Conservation (phyloP, 495 filamentous ascomycete species). For the Xanthoparmelia taractica region DNA sequence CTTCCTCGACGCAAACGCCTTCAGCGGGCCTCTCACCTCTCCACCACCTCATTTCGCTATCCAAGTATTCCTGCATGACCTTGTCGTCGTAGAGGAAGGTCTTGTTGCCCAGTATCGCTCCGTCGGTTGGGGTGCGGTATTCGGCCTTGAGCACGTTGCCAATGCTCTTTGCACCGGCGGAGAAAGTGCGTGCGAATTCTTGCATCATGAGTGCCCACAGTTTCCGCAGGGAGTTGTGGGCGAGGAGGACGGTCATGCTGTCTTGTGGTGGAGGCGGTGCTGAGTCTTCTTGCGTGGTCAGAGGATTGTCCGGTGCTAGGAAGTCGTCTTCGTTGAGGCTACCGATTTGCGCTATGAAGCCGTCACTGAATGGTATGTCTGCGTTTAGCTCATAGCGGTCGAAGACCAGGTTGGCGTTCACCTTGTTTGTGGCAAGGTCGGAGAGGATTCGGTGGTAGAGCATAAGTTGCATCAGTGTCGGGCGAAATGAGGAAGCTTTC, state of each 20-base stretch:
- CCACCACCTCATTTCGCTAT: constrained; percentile 77
- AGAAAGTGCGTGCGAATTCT: constrained; percentile 50
- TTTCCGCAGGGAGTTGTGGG: constrained; percentile 49
- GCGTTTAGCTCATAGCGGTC: constrained; percentile 60
- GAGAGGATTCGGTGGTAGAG: constrained; percentile 84
- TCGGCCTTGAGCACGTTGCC: constrained; percentile 47
- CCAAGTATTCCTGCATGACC: constrained; percentile 55
- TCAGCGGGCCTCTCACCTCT: constrained; percentile 62
- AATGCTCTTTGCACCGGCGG: constrained; percentile 41
- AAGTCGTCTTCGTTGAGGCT: constrained; percentile 54
- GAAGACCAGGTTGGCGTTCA: constrained; percentile 61
- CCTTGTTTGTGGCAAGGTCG: constrained; percentile 58
- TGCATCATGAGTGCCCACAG: constrained; percentile 63
- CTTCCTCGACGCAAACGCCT: constrained; percentile 84
- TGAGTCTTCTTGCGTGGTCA: neutral
- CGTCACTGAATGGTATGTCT: constrained; percentile 60
- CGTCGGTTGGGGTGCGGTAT: constrained; percentile 35
- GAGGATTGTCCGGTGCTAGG: constrained; percentile 29
- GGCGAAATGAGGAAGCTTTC: constrained; percentile 58
- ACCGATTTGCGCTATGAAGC: constrained; percentile 72
- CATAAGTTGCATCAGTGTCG: constrained; percentile 78
- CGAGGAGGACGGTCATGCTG: constrained; percentile 47
- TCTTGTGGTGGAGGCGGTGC: constrained; percentile 34
- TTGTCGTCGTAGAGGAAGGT: constrained; percentile 61
- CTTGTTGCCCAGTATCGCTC: constrained; percentile 55